A percentile compares a stretch with the other conserved stretches of the same genome.
phyloP scores from a whole-genome alignment of 768 basidiomycete genomes.

The Panus rudis region DNA sequence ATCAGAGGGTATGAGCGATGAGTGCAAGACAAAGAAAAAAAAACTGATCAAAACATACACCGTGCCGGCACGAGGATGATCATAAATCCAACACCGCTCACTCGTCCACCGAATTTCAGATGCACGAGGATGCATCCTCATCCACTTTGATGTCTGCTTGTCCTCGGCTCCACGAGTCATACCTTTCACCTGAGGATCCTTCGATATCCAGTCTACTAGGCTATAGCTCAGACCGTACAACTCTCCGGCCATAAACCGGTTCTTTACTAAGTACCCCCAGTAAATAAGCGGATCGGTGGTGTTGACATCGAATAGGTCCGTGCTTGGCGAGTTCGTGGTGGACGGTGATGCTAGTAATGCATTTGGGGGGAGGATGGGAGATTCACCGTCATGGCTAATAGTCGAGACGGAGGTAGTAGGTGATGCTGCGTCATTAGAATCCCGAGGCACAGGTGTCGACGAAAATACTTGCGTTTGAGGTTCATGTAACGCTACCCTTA shows the following conservation, averaged over 20 bases:
- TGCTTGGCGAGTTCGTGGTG: constrained; percentile 8
- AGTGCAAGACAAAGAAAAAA: not conserved
- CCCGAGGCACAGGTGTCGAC: not conserved
- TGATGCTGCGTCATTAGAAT: not conserved
- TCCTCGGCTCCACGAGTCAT: constrained; percentile 83
- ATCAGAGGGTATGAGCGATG: constrained; percentile 4
- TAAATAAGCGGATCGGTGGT: constrained; percentile 64
- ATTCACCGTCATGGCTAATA: not conserved
- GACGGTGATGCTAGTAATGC: constrained; percentile 7
- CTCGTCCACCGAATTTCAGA: constrained; percentile 80
- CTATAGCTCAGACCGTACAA: constrained; percentile 86
- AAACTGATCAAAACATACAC: constrained; percentile 49
- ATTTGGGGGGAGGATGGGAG: constrained; percentile 5
- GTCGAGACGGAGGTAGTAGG: not conserved
- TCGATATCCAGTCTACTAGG: constrained; percentile 82
- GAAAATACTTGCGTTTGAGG: too few species aligned
- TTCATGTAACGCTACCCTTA: constrained; percentile 66
- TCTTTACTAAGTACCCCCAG: constrained; percentile 89
- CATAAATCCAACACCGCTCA: constrained; percentile 97
- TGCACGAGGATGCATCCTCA: constrained; percentile 75
- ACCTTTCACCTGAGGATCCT: constrained; percentile 57
- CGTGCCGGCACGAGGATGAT: constrained; percentile 90
- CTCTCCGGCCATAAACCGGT: constrained; percentile 94
- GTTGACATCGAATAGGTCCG: constrained; percentile 12
- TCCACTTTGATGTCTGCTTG: constrained; percentile 91